Conservation (phyloP, 2,329 filamentous ascomycete genomes). For the Ophiocordyceps camponoti-saundersi region DNA sequence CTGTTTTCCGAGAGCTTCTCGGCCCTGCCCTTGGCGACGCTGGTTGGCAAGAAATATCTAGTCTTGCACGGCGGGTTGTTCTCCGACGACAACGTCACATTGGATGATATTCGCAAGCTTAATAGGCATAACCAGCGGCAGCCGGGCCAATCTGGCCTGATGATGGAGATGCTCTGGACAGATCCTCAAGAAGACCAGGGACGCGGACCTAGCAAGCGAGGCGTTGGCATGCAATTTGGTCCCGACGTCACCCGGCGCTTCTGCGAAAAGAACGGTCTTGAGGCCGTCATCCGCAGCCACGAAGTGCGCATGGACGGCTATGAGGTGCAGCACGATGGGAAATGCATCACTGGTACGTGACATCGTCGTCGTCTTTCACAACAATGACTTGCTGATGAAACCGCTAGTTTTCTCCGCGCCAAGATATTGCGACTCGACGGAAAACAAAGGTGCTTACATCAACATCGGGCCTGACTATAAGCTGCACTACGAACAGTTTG, state of each 20-base stretch:
- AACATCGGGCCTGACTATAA: conserved; percentile 88
- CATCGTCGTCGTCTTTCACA: not conserved
- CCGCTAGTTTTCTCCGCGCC: conserved; percentile 78
- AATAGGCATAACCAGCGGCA: conserved; percentile 83
- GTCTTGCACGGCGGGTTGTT: conserved; percentile 90
- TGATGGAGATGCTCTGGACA: conserved; percentile 99
- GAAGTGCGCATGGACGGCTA: conserved; percentile 99
- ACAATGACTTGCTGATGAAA: not conserved
- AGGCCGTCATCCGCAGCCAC: conserved; percentile 91
- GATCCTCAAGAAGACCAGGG: conserved; percentile 79
- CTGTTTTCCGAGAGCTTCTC: conserved; percentile 98
- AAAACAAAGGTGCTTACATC: conserved; percentile 97
- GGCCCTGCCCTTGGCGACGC: conserved; percentile 74
- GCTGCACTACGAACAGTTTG: conserved; percentile 82
- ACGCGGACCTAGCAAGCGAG: conserved; percentile 86
- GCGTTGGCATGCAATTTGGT: conserved; percentile 91
- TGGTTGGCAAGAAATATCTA: conserved; percentile 81
- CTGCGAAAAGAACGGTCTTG: conserved; percentile 87
- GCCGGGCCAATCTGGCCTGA: conserved; percentile 80
- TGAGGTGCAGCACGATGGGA: conserved; percentile 89
- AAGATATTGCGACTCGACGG: conserved; percentile 92
- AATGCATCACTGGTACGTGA: conserved; percentile 71
- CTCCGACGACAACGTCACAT: conserved; percentile 80
- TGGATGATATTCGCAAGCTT: conserved; percentile 88
- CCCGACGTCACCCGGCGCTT: conserved; percentile 93